phyloP scores from a whole-genome alignment of 106 monocot genomes.

The Acorus gramineus region DNA sequence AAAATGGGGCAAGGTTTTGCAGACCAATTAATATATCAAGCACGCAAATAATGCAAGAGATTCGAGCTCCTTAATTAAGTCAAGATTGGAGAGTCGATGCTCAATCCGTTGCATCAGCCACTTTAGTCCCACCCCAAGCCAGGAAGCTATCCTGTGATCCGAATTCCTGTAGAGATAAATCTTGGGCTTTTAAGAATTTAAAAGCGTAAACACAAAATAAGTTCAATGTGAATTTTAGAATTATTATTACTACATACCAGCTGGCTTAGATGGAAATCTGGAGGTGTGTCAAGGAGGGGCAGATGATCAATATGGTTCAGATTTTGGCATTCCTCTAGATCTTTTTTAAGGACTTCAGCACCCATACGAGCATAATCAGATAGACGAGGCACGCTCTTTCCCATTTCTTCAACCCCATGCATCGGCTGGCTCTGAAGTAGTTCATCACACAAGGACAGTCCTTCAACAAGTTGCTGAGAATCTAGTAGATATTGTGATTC shows the following conservation, averaged over 20 bases:
- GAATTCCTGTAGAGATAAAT: slow-evolving; percentile 57
- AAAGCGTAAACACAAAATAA: neutral
- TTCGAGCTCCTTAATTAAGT: no score
- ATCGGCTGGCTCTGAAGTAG: slow-evolving; percentile 88
- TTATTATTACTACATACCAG: slow-evolving; percentile 28
- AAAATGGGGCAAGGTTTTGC: no score
- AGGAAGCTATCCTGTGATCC: slow-evolving; percentile 80
- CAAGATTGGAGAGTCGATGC: no score
- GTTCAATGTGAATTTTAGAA: neutral
- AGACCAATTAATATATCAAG: no score
- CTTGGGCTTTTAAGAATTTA: neutral
- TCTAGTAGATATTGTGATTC: slow-evolving; percentile 79
- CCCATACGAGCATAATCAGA: slow-evolving; percentile 66
- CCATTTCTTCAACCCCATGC: slow-evolving; percentile 39
- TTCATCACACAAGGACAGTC: slow-evolving; percentile 82
- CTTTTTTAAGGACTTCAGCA: slow-evolving; percentile 56
- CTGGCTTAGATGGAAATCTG: slow-evolving; percentile 76
- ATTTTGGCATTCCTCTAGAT: slow-evolving; percentile 74
- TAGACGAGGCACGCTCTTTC: slow-evolving; percentile 27
- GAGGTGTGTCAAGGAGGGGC: slow-evolving; percentile 34
- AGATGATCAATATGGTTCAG: slow-evolving; percentile 15
- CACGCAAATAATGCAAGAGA: no score
- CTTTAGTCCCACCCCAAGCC: slow-evolving; percentile 31
- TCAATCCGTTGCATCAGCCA: slow-evolving; percentile 5
- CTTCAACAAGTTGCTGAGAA: slow-evolving; percentile 92